Evolutionary conservation across 2,329 filamentous ascomycete genomes (phyloP), one percentile per base, ranked within the genome.

Genomic region (Phoma sp.): DNA sequence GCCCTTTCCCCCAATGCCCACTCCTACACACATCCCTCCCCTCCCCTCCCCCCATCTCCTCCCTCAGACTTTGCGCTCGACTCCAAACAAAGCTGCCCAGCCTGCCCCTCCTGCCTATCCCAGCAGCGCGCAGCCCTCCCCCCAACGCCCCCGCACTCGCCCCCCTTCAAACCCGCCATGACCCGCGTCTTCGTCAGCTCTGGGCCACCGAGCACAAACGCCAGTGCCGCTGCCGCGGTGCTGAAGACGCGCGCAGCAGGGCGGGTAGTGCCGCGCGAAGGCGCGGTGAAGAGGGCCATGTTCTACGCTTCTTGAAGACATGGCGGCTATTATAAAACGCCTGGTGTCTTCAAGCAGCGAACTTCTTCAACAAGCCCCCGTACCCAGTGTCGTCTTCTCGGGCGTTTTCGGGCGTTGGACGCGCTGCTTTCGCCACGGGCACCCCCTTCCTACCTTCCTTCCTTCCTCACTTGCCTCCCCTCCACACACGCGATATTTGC

Each of bases 121-220:
- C 18, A 18, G 18, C 18, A 18, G 18, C 18, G 18, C 18, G 18
- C 18, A 18, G 18, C 52, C 5, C 27, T 67, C 13, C 64, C 64
- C 8, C 70, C 67, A 38, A 75, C 72, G 6, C 72, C 72, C 14
- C 72, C 72, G n/a, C 65, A 67, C 23, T 72, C 69, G 4, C 72
- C 72, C 7, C 69, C 69, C 11, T 73, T 72, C 47, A 71, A 66
- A 36, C 67, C 70, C 27, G 27, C 27, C 6, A 56, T 73, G 53
- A 69, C 65, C 7, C 61, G 67, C 23, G 67, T 74, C 9, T 60
- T 72, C 51, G 56, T 65, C 38, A 70, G 66, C 57, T 70, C 68
- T 18, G 65, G 61, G 9, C 55, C 62, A 11, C 59, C 58, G 18
- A 9, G 53, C 53, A 13, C 29, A 1, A 2, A 40, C 4, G 8